Evolutionary conservation across 108 stramenopile species (phyloP).

Genomic region (Skeletonema potamos): DNA sequence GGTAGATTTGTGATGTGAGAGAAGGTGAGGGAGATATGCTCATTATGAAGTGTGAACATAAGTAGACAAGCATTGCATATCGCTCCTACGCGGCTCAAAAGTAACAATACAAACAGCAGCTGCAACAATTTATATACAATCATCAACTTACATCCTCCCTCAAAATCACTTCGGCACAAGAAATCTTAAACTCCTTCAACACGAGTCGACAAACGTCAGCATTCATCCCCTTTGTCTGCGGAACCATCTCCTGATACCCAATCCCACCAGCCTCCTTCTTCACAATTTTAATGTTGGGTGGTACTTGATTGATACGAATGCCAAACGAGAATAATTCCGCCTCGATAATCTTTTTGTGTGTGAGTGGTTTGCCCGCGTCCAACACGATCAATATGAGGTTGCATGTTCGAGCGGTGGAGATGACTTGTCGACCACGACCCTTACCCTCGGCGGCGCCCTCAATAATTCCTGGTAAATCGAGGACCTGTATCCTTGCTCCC

Average conservation of each 20-base stretch:
- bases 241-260: conserved; percentile 89
- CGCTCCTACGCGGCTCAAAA: conserved; percentile 86
- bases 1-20: conserved; percentile 94
- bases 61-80: too few species aligned
- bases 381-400: conserved; percentile 96
- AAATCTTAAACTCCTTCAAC: conserved; percentile 93
- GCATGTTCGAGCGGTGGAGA: conserved; percentile 95
- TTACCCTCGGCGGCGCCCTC: conserved; percentile 99
- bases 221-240: conserved; percentile 81
- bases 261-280: conserved; percentile 96
- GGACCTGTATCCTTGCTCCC: conserved; percentile 97
- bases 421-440: conserved; percentile 96
- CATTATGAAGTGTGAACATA: too few species aligned
- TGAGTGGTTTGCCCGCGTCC: conserved; percentile 93
- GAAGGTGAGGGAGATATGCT: too few species aligned
- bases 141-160: conserved; percentile 74
- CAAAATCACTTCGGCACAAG: conserved; percentile 88
- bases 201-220: conserved; percentile 84
- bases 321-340: conserved; percentile 95
- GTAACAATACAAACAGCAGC: conserved; percentile 96
- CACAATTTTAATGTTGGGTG: conserved; percentile 90
- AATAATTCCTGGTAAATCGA: conserved; percentile 99
- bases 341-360: conserved; percentile 98
- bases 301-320: conserved; percentile 95
- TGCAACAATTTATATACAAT: conserved; percentile 32